Conservation (phyloP, 2,329 filamentous ascomycete species). For the Ophiostoma sp. region DNA sequence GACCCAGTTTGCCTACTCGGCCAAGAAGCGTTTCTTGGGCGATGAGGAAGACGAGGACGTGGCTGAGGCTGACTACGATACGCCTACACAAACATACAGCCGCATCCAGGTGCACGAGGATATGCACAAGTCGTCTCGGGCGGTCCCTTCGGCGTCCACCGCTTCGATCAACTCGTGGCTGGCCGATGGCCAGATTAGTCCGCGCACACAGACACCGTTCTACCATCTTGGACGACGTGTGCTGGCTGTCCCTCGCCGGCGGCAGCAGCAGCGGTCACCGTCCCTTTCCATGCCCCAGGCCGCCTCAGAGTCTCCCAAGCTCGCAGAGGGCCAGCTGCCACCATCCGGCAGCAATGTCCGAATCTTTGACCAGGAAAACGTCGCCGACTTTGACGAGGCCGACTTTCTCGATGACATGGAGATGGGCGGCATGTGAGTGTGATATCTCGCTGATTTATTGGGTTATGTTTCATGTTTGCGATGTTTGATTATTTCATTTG, state of each 20-base stretch:
- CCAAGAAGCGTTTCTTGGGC: constrained; percentile 43
- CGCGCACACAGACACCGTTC: background rate
- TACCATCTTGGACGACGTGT: constrained; percentile 33
- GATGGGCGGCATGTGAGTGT: constrained; percentile 35
- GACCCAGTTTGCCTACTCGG: constrained; percentile 11
- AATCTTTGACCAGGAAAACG: constrained; percentile 44
- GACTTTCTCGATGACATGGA: constrained; percentile 54
- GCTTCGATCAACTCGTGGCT: constrained; percentile 15
- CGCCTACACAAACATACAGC: too few species aligned
- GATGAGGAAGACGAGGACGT: constrained; percentile 36
- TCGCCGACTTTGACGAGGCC: constrained; percentile 62
- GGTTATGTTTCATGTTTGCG: constrained; percentile 4
- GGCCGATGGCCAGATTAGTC: constrained; percentile 32
- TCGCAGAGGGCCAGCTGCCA: constrained; percentile 18
- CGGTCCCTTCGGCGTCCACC: constrained; percentile 12
- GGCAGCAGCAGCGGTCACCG: constrained; percentile 25
- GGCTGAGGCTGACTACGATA: background rate
- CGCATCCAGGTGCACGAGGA: constrained; percentile 11
- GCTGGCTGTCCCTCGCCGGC: constrained; percentile 44
- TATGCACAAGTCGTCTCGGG: background rate
- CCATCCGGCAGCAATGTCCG: constrained; percentile 6
- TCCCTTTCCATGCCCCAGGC: background rate
- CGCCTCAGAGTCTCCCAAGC: background rate
- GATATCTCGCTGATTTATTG: background rate
- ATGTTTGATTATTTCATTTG: constrained; percentile 8